Conservation (phyloP, 1,284 basidiomycete species). For the Anthracocystis walkeri region DNA sequence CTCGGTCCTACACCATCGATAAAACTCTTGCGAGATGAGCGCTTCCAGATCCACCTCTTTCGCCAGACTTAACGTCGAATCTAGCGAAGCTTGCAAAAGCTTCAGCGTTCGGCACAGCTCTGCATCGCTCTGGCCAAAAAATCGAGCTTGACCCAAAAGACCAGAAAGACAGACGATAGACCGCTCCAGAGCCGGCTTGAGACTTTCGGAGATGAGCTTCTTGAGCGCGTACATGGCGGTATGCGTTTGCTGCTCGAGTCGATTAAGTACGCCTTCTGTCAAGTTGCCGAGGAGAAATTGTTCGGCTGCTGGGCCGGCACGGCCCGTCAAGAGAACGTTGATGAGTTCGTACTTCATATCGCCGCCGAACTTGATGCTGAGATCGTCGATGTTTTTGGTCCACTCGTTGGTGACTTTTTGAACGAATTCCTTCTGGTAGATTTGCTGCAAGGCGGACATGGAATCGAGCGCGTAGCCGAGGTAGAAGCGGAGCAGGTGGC, state of each 20-base stretch:
- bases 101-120: slow-evolving; percentile 6
- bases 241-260: slow-evolving; percentile 38
- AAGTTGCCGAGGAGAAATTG: slow-evolving; percentile 55
- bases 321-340: slow-evolving; percentile 50
- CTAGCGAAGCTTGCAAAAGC: slow-evolving; percentile 18
- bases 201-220: slow-evolving; percentile 17
- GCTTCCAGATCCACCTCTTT: slow-evolving; percentile 38
- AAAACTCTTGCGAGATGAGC: slow-evolving; percentile 43
- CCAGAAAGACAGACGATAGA: slow-evolving; percentile 22
- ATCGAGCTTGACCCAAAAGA: slow-evolving; percentile 20
- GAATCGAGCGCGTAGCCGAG: slow-evolving; percentile 52
- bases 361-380: slow-evolving; percentile 44
- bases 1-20: slow-evolving; percentile 45
- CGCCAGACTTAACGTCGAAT: slow-evolving; percentile 27
- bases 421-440: slow-evolving; percentile 31
- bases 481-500: slow-evolving; percentile 44
- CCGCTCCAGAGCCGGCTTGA: slow-evolving; percentile 38
- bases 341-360: slow-evolving; percentile 58
- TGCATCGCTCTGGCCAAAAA: slow-evolving; percentile 15
- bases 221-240: slow-evolving; percentile 37
- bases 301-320: slow-evolving; percentile 53
- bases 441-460: slow-evolving; percentile 29
- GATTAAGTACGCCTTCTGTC: slow-evolving; percentile 52
- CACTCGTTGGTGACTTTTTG: slow-evolving; percentile 49
- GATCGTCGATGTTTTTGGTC: slow-evolving; percentile 44